phyloP scores from a whole-genome alignment of 2,329 filamentous ascomycete species.

The Arthroderma sp. region DNA sequence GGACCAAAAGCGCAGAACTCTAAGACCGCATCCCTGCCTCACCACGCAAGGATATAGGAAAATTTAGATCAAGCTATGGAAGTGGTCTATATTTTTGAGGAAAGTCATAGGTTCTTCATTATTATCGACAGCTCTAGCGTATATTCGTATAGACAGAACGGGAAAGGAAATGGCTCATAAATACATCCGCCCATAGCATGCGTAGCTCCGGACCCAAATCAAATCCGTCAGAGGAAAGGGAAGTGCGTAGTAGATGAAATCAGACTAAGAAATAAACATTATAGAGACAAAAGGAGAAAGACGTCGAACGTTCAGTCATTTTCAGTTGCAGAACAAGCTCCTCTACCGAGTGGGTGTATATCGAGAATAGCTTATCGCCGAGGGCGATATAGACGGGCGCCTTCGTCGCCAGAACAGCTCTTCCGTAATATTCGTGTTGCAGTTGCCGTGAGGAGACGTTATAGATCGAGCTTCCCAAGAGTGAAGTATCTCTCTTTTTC shows the following conservation, averaged over 20 bases:
- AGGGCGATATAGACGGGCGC: not conserved
- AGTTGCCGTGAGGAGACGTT: not conserved
- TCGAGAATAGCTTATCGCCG: not conserved
- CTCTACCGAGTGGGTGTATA: too few species aligned
- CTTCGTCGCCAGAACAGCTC: not conserved
- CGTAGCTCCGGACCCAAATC: conserved; percentile 1
- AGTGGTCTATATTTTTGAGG: too few species aligned
- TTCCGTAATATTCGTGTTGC: not conserved
- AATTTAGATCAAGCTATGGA: too few species aligned
- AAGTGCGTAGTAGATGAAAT: not conserved
- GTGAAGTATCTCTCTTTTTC: not conserved
- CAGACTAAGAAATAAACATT: not conserved
- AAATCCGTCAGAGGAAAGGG: not conserved
- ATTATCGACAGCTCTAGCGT: conserved; percentile 1
- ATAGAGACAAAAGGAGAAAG: not conserved
- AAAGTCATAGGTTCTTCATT: conserved; percentile 1
- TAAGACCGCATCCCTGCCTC: too few species aligned
- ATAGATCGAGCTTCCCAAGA: not conserved
- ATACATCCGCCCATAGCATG: not conserved
- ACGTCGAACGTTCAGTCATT: not conserved
- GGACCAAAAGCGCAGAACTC: too few species aligned
- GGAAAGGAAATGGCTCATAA: conserved; percentile 1
- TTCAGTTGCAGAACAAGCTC: not conserved
- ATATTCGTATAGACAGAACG: conserved; percentile 4
- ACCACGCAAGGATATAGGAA: too few species aligned